Percentiles rank a stretch among this genome's conserved stretches.
Conservation (phyloP, 352 stramenopile genomes). For the Phytophthora sp. region DNA sequence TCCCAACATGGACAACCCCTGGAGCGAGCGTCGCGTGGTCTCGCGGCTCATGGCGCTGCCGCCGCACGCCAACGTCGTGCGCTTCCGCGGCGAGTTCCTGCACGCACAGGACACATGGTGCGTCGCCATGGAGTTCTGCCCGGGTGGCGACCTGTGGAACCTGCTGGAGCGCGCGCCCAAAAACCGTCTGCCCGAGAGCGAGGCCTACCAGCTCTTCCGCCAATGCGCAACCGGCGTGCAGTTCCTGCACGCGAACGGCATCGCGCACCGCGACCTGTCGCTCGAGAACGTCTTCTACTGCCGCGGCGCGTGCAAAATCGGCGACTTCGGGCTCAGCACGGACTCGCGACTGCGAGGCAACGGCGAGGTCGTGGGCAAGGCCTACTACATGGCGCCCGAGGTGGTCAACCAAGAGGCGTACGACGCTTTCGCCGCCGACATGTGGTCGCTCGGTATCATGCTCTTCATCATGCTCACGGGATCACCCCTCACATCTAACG, state of each 20-base stretch:
- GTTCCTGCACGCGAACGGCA: slow-evolving; percentile 47
- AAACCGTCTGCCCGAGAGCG: slow-evolving; percentile 26
- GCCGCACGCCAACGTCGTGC: slow-evolving; percentile 52
- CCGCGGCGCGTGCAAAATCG: slow-evolving; percentile 44
- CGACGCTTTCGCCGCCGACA: slow-evolving; percentile 41
- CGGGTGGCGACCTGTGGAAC: slow-evolving; percentile 48
- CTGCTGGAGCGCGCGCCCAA: slow-evolving; percentile 29
- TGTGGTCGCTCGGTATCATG: slow-evolving; percentile 71
- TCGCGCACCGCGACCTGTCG: slow-evolving; percentile 62
- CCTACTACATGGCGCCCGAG: slow-evolving; percentile 52
- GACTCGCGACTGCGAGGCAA: slow-evolving; percentile 18
- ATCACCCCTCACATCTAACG: slow-evolving; percentile 38
- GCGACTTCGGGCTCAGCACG: slow-evolving; percentile 62
- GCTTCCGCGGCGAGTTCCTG: slow-evolving; percentile 46
- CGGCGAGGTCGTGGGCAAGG: slow-evolving; percentile 42
- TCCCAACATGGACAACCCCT: slow-evolving; percentile 54
- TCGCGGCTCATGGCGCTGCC: slow-evolving; percentile 31
- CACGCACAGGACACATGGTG: slow-evolving; percentile 46
- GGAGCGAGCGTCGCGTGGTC: slow-evolving; percentile 40
- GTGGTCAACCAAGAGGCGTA: slow-evolving; percentile 3
- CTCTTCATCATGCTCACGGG: slow-evolving; percentile 72
- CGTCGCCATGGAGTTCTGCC: slow-evolving; percentile 61
- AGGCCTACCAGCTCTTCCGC: slow-evolving; percentile 33
- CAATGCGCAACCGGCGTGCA: slow-evolving; percentile 43
- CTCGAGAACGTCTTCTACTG: slow-evolving; percentile 58